These are phyloP conservation scores for Haplosporangium sp. DNA, from an alignment of 371 early-diverging fungal genomes.

Conservation along the genomic window DNA sequence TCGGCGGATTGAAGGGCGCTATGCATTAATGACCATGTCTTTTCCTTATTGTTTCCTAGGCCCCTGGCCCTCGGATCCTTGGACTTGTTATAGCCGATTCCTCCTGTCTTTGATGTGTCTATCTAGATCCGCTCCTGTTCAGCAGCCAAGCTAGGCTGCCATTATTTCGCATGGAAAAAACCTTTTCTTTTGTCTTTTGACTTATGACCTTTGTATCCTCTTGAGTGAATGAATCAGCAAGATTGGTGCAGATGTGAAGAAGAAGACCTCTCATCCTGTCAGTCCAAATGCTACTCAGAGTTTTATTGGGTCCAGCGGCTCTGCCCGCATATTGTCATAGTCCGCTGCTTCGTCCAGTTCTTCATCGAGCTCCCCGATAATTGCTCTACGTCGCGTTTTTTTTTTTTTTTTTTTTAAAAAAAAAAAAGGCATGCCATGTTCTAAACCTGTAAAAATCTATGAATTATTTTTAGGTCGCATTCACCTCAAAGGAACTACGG, in stretches of 20 bases:
- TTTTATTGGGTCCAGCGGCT: slow-evolving; percentile 39
- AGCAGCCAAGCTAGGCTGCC: too few relatives aligned
- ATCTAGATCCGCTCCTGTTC: slow-evolving; percentile 56
- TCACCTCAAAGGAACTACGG: slow-evolving; percentile 95
- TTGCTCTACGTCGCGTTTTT: slow-evolving; percentile 16
- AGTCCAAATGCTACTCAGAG: slow-evolving; percentile 13
- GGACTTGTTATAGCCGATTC: background rate
- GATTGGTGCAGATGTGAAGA: background rate
- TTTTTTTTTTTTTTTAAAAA: too few relatives aligned
- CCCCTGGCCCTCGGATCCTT: too few relatives aligned
- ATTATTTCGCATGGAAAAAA: too few relatives aligned
- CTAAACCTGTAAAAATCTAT: background rate
- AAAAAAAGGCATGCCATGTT: too few relatives aligned
- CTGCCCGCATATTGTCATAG: slow-evolving; percentile 43
- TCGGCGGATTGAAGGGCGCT: background rate
- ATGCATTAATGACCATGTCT: background rate
- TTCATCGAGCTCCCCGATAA: slow-evolving; percentile 49
- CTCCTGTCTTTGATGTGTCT: background rate
- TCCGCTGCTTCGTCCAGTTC: slow-evolving; percentile 45
- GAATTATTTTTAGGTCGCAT: slow-evolving; percentile 71
- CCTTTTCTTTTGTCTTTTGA: slow-evolving; percentile 46
- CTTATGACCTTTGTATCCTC: background rate
- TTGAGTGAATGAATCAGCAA: background rate
- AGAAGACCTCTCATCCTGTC: background rate
- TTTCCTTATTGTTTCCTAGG: background rate